phyloP scores from a whole-genome alignment of 805 yeast genomes.

The Saturnispora silvae region DNA sequence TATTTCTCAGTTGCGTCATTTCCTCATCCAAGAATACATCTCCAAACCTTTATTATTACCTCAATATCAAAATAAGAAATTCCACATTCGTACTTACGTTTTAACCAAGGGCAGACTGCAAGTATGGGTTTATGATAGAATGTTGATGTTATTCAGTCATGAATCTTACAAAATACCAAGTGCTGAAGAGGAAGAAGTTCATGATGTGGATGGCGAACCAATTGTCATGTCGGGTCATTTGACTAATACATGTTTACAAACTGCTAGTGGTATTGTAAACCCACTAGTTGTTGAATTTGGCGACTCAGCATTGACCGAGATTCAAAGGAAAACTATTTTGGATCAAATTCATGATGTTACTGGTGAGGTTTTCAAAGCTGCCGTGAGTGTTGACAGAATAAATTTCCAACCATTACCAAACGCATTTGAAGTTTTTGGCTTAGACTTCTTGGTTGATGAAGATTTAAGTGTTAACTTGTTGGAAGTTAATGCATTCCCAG shows the following conservation, averaged over 20 bases:
- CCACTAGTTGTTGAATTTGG: constrained; percentile 41
- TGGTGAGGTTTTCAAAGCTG: constrained; percentile 70
- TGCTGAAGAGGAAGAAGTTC: constrained; percentile 17
- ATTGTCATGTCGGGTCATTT: constrained; percentile 62
- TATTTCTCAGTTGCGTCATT: constrained; percentile 81
- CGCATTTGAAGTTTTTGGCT: constrained; percentile 80
- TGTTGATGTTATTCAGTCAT: constrained; percentile 75
- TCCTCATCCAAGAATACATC: constrained; percentile 78
- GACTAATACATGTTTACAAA: constrained; percentile 88
- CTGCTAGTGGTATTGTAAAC: constrained; percentile 32
- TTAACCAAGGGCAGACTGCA: constrained; percentile 61
- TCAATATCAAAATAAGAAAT: constrained; percentile 57
- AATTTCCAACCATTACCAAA: constrained; percentile 74
- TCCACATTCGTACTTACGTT: constrained; percentile 82
- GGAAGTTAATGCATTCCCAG: constrained; percentile 92
- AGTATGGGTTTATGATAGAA: constrained; percentile 71
- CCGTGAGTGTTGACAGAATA: constrained; percentile 66
- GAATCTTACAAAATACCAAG: constrained; percentile 32
- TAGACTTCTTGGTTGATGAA: constrained; percentile 71
- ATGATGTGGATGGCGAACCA: too few species aligned
- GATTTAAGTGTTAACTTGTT: constrained; percentile 47
- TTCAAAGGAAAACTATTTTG: constrained; percentile 33
- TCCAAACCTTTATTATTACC: constrained; percentile 55
- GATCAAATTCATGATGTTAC: constrained; percentile 50
- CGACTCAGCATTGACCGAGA: constrained; percentile 31